phyloP scores from a whole-genome alignment of 1,284 basidiomycete genomes.

The Papiliotrema flavescens region DNA sequence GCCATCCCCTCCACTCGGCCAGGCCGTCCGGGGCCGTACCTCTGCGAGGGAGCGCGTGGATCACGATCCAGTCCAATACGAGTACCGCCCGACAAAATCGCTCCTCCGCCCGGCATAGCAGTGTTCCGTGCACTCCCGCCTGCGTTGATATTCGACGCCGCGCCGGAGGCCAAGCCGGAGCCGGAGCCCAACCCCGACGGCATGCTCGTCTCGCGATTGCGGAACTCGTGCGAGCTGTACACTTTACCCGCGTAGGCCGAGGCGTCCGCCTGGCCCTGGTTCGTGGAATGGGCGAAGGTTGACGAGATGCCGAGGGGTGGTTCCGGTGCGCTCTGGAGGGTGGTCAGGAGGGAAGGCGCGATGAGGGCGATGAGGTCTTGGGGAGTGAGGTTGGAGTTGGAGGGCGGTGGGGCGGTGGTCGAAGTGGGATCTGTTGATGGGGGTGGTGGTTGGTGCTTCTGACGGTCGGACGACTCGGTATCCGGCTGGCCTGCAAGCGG shows the following conservation, averaged over 20 bases:
- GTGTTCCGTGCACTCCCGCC: too few species aligned
- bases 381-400: background rate
- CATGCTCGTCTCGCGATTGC: background rate
- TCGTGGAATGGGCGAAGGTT: background rate
- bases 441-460: too few species aligned
- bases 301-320: slow-evolving; percentile 4
- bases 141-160: background rate
- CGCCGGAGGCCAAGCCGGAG: background rate
- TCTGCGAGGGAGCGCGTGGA: too few species aligned
- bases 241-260: slow-evolving; percentile 4
- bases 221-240: slow-evolving; percentile 5
- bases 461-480: too few species aligned
- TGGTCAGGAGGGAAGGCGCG: background rate
- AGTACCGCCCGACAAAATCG: too few species aligned
- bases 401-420: background rate
- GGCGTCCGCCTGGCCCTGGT: background rate
- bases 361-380: background rate
- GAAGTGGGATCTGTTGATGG: background rate
- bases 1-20: too few species aligned
- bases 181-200: background rate
- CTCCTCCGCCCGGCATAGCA: too few species aligned
- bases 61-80: too few species aligned
- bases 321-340: background rate
- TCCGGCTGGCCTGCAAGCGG: too few species aligned
- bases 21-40: too few species aligned